phyloP scores from a whole-genome alignment of 108 stramenopile species.

The Nitzschia putrida region DNA sequence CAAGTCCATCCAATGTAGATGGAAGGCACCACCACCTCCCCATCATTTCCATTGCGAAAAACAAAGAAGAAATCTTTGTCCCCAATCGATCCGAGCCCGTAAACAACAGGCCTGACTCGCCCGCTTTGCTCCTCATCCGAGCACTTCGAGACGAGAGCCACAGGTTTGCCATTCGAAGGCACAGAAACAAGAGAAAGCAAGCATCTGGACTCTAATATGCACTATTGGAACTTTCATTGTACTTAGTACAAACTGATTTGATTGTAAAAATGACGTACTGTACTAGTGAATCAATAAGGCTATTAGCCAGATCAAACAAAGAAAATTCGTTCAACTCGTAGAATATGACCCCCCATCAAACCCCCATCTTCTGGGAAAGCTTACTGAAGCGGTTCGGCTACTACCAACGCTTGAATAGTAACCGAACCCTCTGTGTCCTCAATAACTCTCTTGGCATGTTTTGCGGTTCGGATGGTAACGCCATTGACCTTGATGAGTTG shows the following conservation, averaged over 20 bases:
- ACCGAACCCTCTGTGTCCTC: not conserved
- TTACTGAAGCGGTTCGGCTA: not conserved
- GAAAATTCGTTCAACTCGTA: too few species aligned
- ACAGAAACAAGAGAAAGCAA: not conserved
- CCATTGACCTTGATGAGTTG: conserved; percentile 18
- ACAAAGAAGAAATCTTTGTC: conserved; percentile 55
- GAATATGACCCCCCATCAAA: too few species aligned
- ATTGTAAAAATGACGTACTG: not conserved
- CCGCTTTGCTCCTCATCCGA: conserved; percentile 58
- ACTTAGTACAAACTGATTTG: not conserved
- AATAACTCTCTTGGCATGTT: conserved; percentile 15
- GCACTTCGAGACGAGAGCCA: conserved; percentile 69
- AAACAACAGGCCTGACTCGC: conserved; percentile 49
- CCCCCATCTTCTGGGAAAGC: not conserved
- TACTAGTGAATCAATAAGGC: too few species aligned
- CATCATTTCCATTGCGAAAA: conserved; percentile 53
- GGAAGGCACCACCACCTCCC: conserved; percentile 30
- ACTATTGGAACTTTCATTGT: not conserved
- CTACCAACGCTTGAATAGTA: not conserved
- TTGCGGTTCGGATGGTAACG: conserved; percentile 9
- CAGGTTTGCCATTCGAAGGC: conserved; percentile 53
- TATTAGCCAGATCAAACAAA: too few species aligned
- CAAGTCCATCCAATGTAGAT: not conserved
- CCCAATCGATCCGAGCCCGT: conserved; percentile 27
- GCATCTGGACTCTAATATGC: not conserved